These are phyloP conservation scores for Agaricus subrufescens DNA, from an alignment of 768 basidiomycete species.

Conservation along the genomic window DNA sequence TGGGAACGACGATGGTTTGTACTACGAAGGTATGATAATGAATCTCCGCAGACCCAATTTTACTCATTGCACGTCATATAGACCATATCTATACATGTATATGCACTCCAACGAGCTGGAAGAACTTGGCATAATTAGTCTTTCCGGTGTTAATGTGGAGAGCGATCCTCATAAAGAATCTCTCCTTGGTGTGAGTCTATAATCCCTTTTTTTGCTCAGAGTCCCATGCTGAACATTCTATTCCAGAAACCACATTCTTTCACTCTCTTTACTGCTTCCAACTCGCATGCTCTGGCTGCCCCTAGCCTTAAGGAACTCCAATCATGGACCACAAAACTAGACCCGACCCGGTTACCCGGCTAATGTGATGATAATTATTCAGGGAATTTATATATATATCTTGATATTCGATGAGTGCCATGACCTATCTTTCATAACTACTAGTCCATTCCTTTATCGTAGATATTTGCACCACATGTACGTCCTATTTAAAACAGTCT, in stretches of 20 bases:
- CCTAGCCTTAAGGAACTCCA: slow-evolving; percentile 77
- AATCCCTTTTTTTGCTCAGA: background rate
- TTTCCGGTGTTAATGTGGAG: slow-evolving; percentile 81
- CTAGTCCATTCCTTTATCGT: background rate
- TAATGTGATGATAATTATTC: slow-evolving; percentile 13
- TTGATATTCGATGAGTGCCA: background rate
- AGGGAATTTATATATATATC: background rate
- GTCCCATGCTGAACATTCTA: background rate
- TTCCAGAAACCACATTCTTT: slow-evolving; percentile 79
- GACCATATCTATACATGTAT: slow-evolving; percentile 90
- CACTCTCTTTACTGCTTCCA: slow-evolving; percentile 87
- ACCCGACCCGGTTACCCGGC: slow-evolving; percentile 64
- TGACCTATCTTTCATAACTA: background rate
- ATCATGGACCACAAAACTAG: slow-evolving; percentile 80
- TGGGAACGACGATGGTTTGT: slow-evolving; percentile 91
- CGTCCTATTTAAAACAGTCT: slow-evolving; percentile 1
- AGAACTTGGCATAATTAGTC: slow-evolving; percentile 78
- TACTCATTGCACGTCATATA: slow-evolving; percentile 24
- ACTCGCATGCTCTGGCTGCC: slow-evolving; percentile 87
- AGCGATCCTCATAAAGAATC: slow-evolving; percentile 82
- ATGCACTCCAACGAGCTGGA: slow-evolving; percentile 79
- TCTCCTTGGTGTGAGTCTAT: slow-evolving; percentile 72
- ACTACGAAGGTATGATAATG: slow-evolving; percentile 59
- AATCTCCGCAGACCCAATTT: background rate
- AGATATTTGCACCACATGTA: slow-evolving; percentile 9